Conservation (phyloP, 2,329 filamentous ascomycete species). For the Clarireedia sp. region DNA sequence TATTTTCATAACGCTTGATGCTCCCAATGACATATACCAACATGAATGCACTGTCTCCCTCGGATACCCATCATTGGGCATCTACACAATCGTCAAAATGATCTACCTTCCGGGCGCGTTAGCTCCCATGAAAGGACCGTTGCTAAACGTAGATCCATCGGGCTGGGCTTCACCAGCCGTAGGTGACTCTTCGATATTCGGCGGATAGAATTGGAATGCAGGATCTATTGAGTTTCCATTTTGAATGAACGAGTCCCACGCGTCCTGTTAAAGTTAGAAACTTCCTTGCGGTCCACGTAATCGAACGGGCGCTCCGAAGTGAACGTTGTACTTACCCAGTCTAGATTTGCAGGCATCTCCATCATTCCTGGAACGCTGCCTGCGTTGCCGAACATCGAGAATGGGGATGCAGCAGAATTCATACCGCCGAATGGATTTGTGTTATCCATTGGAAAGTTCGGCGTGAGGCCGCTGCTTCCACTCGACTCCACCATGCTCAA, state of each 20-base stretch:
- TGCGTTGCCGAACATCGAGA: constrained; percentile 42
- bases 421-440: constrained; percentile 22
- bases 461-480: constrained; percentile 34
- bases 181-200: constrained; percentile 17
- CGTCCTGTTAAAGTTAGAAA: constrained; percentile 39
- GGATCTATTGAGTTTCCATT: constrained; percentile 36
- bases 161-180: constrained; percentile 14
- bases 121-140: constrained; percentile 30
- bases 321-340: constrained; percentile 47
- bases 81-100: neutral
- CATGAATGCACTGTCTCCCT: neutral
- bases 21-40: neutral
- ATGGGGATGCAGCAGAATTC: constrained; percentile 32
- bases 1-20: neutral
- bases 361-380: constrained; percentile 40
- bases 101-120: constrained; percentile 27
- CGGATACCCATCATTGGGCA: neutral
- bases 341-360: constrained; percentile 49
- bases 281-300: constrained; percentile 22
- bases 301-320: constrained; percentile 1
- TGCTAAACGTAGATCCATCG: constrained; percentile 20
- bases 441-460: constrained; percentile 31
- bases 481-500: constrained; percentile 25
- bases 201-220: constrained; percentile 26
- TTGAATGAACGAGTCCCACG: constrained; percentile 63